A percentile compares a stretch with the other conserved stretches of the same genome.
phyloP scores from a whole-genome alignment of 2,329 filamentous ascomycete species.

The Ceratocystis alfenasii region DNA sequence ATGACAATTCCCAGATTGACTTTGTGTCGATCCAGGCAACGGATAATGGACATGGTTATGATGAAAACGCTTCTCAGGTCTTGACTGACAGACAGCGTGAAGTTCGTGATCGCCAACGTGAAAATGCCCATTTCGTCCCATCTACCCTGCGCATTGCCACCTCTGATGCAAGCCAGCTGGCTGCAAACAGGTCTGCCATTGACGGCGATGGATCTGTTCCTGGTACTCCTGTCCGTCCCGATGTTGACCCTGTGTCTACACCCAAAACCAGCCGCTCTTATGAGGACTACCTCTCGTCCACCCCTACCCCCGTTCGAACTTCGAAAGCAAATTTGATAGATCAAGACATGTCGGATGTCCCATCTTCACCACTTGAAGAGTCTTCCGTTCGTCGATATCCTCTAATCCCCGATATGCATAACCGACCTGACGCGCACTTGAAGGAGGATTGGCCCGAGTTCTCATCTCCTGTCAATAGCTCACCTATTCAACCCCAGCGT shows the following conservation, averaged over 20 bases:
- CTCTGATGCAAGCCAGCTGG: constrained; percentile 2
- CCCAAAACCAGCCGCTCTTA: constrained; percentile 37
- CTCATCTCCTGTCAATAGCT: constrained; percentile 38
- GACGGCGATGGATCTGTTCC: background rate
- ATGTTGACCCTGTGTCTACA: constrained; percentile 28
- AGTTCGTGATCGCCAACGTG: constrained; percentile 59
- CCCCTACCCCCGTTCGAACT: constrained; percentile 45
- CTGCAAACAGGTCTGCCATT: background rate
- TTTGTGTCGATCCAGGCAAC: constrained; percentile 59
- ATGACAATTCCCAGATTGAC: constrained; percentile 72
- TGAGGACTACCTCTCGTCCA: constrained; percentile 45
- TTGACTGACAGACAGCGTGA: constrained; percentile 72
- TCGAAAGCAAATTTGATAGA: constrained; percentile 27
- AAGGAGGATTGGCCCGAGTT: constrained; percentile 43
- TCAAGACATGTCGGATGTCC: constrained; percentile 38
- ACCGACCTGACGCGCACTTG: constrained; percentile 27
- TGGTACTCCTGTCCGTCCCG: constrained; percentile 25
- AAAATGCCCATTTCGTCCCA: constrained; percentile 35
- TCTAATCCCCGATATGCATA: constrained; percentile 42
- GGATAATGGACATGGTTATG: constrained; percentile 23
- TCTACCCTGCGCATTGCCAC: constrained; percentile 1
- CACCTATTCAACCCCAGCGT: constrained; percentile 31
- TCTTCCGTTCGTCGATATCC: constrained; percentile 36
- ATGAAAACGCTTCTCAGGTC: constrained; percentile 50
- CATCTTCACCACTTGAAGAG: constrained; percentile 45